phyloP scores from a whole-genome alignment of 2,329 filamentous ascomycete genomes.

The Cadophora gregata region DNA sequence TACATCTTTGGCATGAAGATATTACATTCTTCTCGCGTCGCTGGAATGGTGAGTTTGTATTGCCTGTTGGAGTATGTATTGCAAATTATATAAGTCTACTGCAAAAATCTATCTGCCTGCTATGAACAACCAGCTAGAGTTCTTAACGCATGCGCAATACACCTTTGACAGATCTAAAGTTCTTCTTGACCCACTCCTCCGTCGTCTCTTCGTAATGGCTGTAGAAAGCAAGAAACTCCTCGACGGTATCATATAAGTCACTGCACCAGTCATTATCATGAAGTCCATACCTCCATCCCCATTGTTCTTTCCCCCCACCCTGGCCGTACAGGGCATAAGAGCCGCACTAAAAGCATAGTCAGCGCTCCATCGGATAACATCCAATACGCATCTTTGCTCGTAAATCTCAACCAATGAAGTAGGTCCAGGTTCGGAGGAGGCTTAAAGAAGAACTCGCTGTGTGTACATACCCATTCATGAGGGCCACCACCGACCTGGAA shows the following conservation, averaged over 20 bases:
- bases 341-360: neutral
- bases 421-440: no score
- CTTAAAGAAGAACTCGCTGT: no score
- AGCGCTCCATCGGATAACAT: neutral
- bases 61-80: neutral
- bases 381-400: no score
- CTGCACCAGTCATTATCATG: neutral
- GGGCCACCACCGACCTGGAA: neutral
- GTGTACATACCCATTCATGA: neutral
- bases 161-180: neutral
- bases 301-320: neutral
- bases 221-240: neutral
- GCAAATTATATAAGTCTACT: neutral
- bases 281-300: neutral
- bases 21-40: neutral
- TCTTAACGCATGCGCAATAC: neutral
- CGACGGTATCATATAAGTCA: neutral
- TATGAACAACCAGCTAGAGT: neutral
- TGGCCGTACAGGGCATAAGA: neutral
- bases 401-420: no score
- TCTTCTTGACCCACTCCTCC: neutral
- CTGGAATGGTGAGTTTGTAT: neutral
- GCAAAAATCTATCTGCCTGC: neutral
- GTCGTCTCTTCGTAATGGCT: neutral
- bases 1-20: neutral